Evolutionary conservation across 192 early-diverging fungal species (phyloP).

Genomic region (Backusella tarrabulga): DNA sequence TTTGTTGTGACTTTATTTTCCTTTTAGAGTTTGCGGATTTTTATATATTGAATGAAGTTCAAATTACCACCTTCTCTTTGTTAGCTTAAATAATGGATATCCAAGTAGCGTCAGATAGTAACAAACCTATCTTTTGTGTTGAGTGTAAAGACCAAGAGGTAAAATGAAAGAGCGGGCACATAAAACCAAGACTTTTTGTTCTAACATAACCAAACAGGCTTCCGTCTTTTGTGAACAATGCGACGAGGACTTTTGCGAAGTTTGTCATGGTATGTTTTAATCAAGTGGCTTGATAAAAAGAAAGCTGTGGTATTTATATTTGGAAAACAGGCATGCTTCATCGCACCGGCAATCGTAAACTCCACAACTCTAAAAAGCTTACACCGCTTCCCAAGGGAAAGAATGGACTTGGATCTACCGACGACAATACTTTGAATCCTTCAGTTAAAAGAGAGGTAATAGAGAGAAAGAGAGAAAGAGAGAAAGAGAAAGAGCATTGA

Average conservation of each 20-base stretch:
- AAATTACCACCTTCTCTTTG: neutral
- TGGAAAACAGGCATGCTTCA: slow-evolving; percentile 62
- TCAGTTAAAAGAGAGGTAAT: slow-evolving; percentile 7
- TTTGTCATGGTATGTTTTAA: slow-evolving; percentile 63
- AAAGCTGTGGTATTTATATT: neutral
- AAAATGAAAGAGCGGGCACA: slow-evolving; percentile 41
- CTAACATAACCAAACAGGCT: slow-evolving; percentile 52
- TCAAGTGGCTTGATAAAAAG: neutral
- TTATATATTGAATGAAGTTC: neutral
- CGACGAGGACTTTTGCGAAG: slow-evolving; percentile 88
- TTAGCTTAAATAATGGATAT: neutral
- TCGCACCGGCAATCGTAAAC: slow-evolving; percentile 69
- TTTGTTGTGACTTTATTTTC: neutral
- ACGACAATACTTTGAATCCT: neutral
- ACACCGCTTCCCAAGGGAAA: neutral
- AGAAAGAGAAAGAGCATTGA: neutral
- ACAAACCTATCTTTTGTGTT: slow-evolving; percentile 56
- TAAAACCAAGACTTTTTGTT: slow-evolving; percentile 64
- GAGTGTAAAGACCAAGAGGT: slow-evolving; percentile 84
- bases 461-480: neutral
- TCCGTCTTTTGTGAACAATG: slow-evolving; percentile 82
- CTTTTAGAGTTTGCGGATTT: neutral
- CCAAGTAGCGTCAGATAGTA: neutral
- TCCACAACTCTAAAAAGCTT: slow-evolving; percentile 51
- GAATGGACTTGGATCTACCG: neutral